Base-by-base conservation (phyloP, 106 monocot species). In the Apostasia ramifera region DNA sequence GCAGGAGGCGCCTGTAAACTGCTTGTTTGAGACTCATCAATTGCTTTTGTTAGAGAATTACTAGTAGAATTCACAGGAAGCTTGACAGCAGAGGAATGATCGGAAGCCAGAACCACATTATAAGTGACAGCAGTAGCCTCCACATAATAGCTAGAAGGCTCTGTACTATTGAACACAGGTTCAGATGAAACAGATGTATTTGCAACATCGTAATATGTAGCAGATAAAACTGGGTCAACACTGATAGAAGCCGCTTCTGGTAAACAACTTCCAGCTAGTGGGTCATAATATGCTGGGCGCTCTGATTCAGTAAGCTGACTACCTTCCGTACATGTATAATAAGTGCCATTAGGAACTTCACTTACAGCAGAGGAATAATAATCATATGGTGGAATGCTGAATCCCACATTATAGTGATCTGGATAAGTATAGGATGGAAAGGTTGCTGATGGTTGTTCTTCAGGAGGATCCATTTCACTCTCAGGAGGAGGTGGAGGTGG, bases 401-500 rank as follows among this genome's bases (percentile, higher is more conserved):
- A 93, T 10, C 52, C 81, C 40, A 74, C 6, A 52, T 50, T 83
- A 78, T 83, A 84, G 54, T 84, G 90, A 50, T 81, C 90, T 42
- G 68, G 58, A 54, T 81, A 85, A 65, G 87, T n/a, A 54, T 55
- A 65, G n/a, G 60, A 53, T 6, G 81, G 78, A 73, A 44, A 62
- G 39, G 57, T 12, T 38, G 78, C 66, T 72, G 56, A 47, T 55
- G 69, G 43, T 41, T 66, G 76, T 12, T 86, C 88, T 74, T 88
- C 86, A 71, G 91, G 84, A 6, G 87, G 82, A 46, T 48, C 26
- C 14, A 37, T 13, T 38, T 65, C 65, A 48, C 15, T 14, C 47
- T 65, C 65, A 65, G 26, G 86, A 69, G 91, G 86, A 2, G 90
- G 90, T 38, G 87, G 90, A n/a, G 90, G 94, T 72, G 90, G 86